Evolutionary conservation across 768 basidiomycete species (phyloP).

Genomic region (Heimioporus sp.): DNA sequence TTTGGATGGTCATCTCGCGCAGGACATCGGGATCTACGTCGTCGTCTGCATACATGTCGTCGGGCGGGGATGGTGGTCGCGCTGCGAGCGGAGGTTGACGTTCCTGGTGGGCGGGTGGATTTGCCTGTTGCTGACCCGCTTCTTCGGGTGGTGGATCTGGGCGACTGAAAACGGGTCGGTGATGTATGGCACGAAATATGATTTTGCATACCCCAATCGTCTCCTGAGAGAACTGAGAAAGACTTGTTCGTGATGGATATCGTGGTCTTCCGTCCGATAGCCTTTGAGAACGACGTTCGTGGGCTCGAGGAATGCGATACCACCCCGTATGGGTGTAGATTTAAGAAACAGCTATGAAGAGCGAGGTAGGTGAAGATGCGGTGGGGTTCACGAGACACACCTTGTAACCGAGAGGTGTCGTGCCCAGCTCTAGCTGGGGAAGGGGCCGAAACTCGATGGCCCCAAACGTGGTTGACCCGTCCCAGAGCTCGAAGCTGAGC

Average conservation of each 20-base stretch:
- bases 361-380: not conserved
- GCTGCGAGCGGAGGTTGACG: slow-evolving; percentile 7
- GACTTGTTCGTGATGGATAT: slow-evolving; percentile 51
- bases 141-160: slow-evolving; percentile 23
- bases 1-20: slow-evolving; percentile 19
- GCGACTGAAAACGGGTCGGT: slow-evolving; percentile 13
- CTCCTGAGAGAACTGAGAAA: slow-evolving; percentile 61
- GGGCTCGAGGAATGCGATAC: slow-evolving; percentile 78
- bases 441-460: slow-evolving; percentile 71
- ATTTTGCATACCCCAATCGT: slow-evolving; percentile 61
- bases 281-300: slow-evolving; percentile 58
- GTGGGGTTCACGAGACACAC: slow-evolving; percentile 34
- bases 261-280: slow-evolving; percentile 61
- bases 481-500: slow-evolving; percentile 72
- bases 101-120: slow-evolving; percentile 13
- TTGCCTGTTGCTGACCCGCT: slow-evolving; percentile 5
- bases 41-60: slow-evolving; percentile 26
- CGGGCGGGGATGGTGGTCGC: slow-evolving; percentile 13
- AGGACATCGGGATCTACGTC: slow-evolving; percentile 30
- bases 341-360: slow-evolving; percentile 61
- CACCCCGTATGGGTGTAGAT: slow-evolving; percentile 63
- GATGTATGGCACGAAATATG: not conserved
- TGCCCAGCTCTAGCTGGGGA: slow-evolving; percentile 64
- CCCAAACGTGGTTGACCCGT: slow-evolving; percentile 54
- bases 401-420: slow-evolving; percentile 82